phyloP scores from a whole-genome alignment of 1,284 basidiomycete genomes.

The Leucoagaricus sp. region DNA sequence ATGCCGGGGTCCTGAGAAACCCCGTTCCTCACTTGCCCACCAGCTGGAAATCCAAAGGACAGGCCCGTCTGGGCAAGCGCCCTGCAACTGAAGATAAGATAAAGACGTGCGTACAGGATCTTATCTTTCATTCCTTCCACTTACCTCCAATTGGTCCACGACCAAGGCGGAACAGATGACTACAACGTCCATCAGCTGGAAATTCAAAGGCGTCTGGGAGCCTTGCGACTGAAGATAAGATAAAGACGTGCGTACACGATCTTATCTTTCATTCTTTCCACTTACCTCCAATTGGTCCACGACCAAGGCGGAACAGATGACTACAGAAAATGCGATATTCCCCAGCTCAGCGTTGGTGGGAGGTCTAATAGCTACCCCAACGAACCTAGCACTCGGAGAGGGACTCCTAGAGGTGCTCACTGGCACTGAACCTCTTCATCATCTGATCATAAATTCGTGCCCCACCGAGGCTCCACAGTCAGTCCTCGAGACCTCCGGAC shows the following conservation, averaged over 20 bases:
- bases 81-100: too few relatives aligned
- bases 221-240: too few relatives aligned
- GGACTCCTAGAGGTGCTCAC: conserved; percentile 51
- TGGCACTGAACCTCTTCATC: conserved; percentile 63
- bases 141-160: background rate
- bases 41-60: too few relatives aligned
- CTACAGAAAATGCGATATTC: background rate
- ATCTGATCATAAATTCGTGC: conserved; percentile 47
- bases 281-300: background rate
- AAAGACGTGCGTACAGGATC: too few relatives aligned
- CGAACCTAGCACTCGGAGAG: conserved; percentile 58
- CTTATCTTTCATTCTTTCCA: background rate
- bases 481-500: background rate
- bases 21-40: too few relatives aligned
- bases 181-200: too few relatives aligned
- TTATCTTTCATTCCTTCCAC: background rate
- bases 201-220: too few relatives aligned
- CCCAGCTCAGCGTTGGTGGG: background rate
- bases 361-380: too few relatives aligned
- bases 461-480: background rate
- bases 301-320: background rate
- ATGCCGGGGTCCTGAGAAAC: too few relatives aligned
- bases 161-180: background rate
- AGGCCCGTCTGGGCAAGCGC: too few relatives aligned
- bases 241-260: too few relatives aligned